Conservation (phyloP, 2,329 filamentous ascomycete species). For the Fusarium pseudonygamai region DNA sequence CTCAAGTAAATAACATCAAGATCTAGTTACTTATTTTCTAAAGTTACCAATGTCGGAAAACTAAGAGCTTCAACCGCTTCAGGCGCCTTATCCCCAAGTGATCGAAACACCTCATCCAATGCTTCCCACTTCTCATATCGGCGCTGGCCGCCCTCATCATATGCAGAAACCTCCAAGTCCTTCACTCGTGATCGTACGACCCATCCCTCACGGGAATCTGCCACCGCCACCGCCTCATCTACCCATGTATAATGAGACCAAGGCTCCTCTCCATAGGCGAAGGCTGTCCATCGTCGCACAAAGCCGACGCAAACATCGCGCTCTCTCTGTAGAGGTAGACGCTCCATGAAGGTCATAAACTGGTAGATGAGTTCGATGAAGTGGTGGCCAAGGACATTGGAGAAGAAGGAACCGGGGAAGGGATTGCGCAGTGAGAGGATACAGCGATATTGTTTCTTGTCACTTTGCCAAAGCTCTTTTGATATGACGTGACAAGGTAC, state of each 20-base stretch:
- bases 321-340: neutral
- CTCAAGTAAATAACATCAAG: neutral
- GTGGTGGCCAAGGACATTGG: neutral
- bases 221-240: neutral
- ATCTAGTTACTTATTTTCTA: neutral
- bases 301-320: neutral
- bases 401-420: neutral
- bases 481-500: neutral
- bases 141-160: neutral
- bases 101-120: neutral
- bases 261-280: neutral
- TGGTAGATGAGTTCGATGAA: neutral
- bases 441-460: neutral
- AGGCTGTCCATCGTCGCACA: neutral
- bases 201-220: neutral
- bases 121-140: neutral
- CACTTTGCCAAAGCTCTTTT: neutral
- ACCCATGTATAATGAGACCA: neutral
- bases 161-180: neutral
- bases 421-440: neutral
- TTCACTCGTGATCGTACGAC: neutral
- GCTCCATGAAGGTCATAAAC: neutral
- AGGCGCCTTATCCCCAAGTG: neutral
- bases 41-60: neutral
- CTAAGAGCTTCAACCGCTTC: neutral